Base-by-base conservation (phyloP, 2,329 filamentous ascomycete species). In the Aspergillus melleus region DNA sequence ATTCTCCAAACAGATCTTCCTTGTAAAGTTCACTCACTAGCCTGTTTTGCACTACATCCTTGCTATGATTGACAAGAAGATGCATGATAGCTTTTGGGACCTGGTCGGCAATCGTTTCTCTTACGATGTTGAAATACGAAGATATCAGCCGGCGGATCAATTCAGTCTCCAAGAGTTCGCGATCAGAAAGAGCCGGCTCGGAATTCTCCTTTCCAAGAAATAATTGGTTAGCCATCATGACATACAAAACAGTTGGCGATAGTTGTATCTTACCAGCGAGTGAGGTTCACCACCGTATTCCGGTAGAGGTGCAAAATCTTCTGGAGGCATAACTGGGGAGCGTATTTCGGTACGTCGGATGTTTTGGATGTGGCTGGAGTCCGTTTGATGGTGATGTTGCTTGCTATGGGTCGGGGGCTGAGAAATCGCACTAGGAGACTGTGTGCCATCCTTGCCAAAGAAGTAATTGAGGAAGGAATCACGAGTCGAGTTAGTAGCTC, bases 31-130 rank as follows among this genome's bases (percentile, higher is more conserved):
- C 91, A 74, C 91, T 96, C 59, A 99, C 95, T 6, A 99, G 87
- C 50, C 95, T 86, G 78, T 99, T 99, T 78, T 99, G 95, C 32
- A 99, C 93, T 12, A 94, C 94, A 67, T 99, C 95, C 77, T 98
- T 97, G 80, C 91, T 96, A 81, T 97, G 91, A 78, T 99, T 99
- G 73, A 99, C 95, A 36, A 99, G 86, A 51, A 99, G 86, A 76
- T 99, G 95, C 95, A 99, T 99, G 68, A 99, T 90, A 5, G 95
- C 95, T 80, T 99, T 99, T 66, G 95, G 95, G 11, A 99, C 95
- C 79, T 98, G 94, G 74, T 99, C 95, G 49, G 94, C 94, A 70
- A 97, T 96, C n/a, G 92, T 94, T 79, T 99, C 95, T 64, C 95
- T 91, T 51, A 99, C 95, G 71, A 99, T 99, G 76, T 96, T 96